phyloP scores from a whole-genome alignment of 1,284 basidiomycete genomes.

The Trichosporon sp. region DNA sequence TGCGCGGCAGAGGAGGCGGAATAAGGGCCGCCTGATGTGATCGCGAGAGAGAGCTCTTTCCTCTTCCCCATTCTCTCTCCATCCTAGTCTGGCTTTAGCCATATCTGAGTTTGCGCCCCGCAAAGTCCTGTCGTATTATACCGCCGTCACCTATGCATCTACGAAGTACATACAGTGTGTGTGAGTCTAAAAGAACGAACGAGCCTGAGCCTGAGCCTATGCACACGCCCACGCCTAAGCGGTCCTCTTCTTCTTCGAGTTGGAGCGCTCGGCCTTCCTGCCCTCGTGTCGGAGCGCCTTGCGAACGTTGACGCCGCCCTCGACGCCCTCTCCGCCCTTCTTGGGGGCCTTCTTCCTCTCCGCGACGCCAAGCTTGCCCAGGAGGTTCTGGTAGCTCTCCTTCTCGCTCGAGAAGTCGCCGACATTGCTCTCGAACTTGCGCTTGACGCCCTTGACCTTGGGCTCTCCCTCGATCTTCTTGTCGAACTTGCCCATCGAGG shows the following conservation, averaged over 20 bases:
- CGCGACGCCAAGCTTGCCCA: constrained; percentile 66
- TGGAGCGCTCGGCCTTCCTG: constrained; percentile 12
- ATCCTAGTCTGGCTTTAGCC: neutral
- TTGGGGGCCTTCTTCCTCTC: constrained; percentile 52
- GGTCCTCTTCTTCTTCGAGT: constrained; percentile 9
- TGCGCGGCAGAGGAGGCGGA: neutral
- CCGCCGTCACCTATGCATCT: neutral
- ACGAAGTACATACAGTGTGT: constrained; percentile 3
- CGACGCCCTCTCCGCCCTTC: constrained; percentile 51
- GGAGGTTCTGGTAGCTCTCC: constrained; percentile 63
- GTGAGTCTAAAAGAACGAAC: neutral
- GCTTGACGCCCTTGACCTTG: constrained; percentile 78
- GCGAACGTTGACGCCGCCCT: constrained; percentile 59
- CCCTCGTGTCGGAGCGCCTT: constrained; percentile 71
- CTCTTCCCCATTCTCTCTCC: no score
- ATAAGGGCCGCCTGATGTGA: neutral
- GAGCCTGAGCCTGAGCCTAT: neutral
- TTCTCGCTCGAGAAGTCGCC: constrained; percentile 58
- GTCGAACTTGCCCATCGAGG: constrained; percentile 87
- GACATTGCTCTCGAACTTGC: constrained; percentile 62
- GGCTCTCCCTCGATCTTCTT: constrained; percentile 83
- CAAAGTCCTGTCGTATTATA: neutral
- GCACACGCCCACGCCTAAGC: neutral
- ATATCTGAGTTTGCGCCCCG: neutral
- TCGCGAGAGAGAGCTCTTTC: no score